Percentiles rank a stretch among this genome's conserved stretches.
These are phyloP conservation scores for Zhuliangozyma parablackwelliae DNA, from an alignment of 1,139 yeast species.

Conservation along the genomic window DNA sequence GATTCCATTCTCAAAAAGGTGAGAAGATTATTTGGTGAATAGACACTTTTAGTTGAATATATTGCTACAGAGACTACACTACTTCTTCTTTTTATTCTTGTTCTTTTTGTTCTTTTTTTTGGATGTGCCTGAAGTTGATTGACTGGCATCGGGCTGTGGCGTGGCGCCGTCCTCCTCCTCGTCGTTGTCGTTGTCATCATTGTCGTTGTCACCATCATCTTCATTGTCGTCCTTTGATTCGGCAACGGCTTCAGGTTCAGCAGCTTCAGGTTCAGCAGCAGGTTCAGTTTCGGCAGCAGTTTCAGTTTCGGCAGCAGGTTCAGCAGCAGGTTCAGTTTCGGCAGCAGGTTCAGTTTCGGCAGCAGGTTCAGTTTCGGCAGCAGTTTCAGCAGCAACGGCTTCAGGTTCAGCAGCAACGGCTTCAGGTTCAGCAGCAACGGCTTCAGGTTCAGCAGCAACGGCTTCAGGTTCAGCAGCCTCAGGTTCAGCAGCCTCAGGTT, in stretches of 20 bases:
- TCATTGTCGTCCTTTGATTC: conserved; percentile 8
- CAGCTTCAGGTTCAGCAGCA: conserved; percentile 1
- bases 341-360: conserved; percentile 5
- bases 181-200: neutral
- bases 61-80: conserved; percentile 2
- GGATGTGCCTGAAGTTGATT: neutral
- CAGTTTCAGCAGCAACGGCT: neutral
- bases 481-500: conserved; percentile 17
- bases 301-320: too few relatives aligned
- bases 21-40: conserved; percentile 91
- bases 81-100: conserved; percentile 9
- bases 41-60: conserved; percentile 10
- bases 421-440: conserved; percentile 3
- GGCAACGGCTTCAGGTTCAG: neutral
- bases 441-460: too few relatives aligned
- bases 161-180: neutral
- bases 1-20: conserved; percentile 93
- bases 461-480: too few relatives aligned
- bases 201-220: conserved; percentile 15
- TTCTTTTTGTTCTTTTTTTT: conserved; percentile 15
- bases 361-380: conserved; percentile 1
- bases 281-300: too few relatives aligned
- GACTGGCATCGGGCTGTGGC: too few relatives aligned
- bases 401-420: conserved; percentile 5
- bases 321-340: too few relatives aligned